These are phyloP conservation scores for Nicotiana tomentosiformis DNA, from an alignment of 257 asterid genomes.

Conservation along the genomic window DNA sequence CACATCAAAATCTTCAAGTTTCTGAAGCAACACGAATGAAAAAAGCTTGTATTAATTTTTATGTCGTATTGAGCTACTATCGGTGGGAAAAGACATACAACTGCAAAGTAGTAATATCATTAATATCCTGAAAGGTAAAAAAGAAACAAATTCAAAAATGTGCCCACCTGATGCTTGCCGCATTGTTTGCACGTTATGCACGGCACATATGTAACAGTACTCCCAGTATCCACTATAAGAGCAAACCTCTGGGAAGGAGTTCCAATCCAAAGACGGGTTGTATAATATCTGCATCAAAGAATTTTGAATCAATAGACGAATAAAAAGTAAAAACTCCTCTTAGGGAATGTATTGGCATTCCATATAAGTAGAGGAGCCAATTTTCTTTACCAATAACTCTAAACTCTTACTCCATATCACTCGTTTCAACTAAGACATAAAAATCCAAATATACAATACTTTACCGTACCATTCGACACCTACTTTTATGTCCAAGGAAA, in stretches of 20 bases:
- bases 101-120: not conserved
- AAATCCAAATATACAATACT: not conserved
- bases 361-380: not conserved
- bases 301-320: not conserved
- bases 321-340: not conserved
- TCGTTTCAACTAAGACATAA: not conserved
- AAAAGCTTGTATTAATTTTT: not conserved
- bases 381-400: not conserved
- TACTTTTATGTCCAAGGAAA: not conserved
- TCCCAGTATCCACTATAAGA: conserved; percentile 91
- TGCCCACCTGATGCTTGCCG: conserved; percentile 81
- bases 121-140: not conserved
- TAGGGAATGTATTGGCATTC: not conserved
- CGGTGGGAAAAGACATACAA: not conserved
- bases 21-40: not conserved
- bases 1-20: not conserved
- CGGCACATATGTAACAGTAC: conserved; percentile 96
- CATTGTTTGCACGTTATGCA: conserved; percentile 87
- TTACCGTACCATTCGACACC: not conserved
- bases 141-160: not conserved
- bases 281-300: conserved; percentile 60
- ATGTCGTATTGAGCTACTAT: not conserved
- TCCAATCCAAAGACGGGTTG: conserved; percentile 94
- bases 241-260: conserved; percentile 92
- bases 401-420: not conserved